These are phyloP conservation scores for Bocquillonia castaneifolia DNA, from an alignment of 441 rosid genomes.

Conservation along the genomic window DNA sequence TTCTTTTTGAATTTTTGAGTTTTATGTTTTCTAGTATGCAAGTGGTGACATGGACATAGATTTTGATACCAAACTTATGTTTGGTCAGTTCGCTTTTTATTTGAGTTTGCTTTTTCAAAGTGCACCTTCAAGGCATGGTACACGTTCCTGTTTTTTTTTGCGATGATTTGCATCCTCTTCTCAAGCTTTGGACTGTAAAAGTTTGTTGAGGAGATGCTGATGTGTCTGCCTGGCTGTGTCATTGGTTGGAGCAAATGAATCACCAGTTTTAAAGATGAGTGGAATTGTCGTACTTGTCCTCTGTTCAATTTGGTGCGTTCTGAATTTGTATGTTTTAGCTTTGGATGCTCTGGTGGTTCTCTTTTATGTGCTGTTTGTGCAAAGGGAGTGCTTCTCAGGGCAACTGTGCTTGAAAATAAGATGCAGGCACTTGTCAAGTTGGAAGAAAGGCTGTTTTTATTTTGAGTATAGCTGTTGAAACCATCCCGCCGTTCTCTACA, in stretches of 20 bases:
- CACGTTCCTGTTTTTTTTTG: neutral
- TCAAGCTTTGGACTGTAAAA: slow-evolving; percentile 6
- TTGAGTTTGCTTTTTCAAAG: neutral
- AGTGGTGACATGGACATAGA: neutral
- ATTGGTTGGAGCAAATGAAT: neutral
- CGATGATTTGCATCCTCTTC: neutral
- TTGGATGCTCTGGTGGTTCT: neutral
- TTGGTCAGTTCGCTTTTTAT: neutral
- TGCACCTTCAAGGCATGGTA: neutral
- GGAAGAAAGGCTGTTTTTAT: neutral
- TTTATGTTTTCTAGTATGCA: slow-evolving; percentile 16
- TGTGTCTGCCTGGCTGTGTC: neutral
- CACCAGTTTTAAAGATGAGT: neutral
- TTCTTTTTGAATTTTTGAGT: neutral
- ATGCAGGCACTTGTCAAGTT: neutral
- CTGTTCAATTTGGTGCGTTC: neutral
- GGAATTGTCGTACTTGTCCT: too few species aligned
- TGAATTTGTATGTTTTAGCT: neutral
- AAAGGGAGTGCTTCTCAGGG: neutral
- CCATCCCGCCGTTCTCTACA: neutral
- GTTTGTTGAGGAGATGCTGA: neutral
- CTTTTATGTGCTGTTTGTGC: neutral
- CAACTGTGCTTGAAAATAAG: neutral
- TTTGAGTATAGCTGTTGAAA: neutral
- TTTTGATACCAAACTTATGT: neutral